Base-by-base conservation (phyloP, 805 yeast species). In the Nakazawaea peltata region DNA sequence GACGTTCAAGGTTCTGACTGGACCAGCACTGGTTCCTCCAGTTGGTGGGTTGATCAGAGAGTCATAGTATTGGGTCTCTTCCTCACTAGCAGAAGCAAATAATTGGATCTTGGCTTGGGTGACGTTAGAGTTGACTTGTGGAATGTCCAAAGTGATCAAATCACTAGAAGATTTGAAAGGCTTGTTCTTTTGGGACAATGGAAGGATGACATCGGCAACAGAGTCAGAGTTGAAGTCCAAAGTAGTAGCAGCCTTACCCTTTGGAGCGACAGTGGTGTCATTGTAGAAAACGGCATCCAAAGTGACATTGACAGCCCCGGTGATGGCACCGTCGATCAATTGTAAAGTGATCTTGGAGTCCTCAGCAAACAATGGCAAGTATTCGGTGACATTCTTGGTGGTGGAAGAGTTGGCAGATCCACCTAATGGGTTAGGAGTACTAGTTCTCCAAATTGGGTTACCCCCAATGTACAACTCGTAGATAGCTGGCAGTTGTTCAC, bases 81-180 rank as follows among this genome's bases (percentile, higher is more conserved):
- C 54, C 18, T 52, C 49, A 25, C 52, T 40, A 14, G 57, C 53
- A 22, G 56, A 50, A 17, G 53, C 53, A 28, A 53, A 53, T 13
- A 54, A 42, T 11, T 45, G 36, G 16, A 51, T 26, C 35, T 47
- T 51, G 27, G 59, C 58, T 19, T 39, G 34, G 3, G 55, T 49
- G 21, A 47, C 45, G 33, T 53, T 55, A 14, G 39, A 33, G n/a
- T 36, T 23, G 6, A 50, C 30, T 41, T 46, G 44, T 19, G 53
- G 56, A 28, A 52, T 36, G 23, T 33, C 26, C 24, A 48, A 43
- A 9, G 52, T 40, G 37, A 50, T 36, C 7, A 36, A 21, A 16
- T 48, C 50, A 26, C 29, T 33, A 28, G 59, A 55, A 26, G 51
- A 41, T 10, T 37, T 29, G 37, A 46, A 51, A 4, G 50, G 44